Percentiles rank a stretch among this genome's conserved stretches.
Evolutionary conservation across 352 stramenopile species (phyloP).

Genomic region (Ochromonadaceae sp.): DNA sequence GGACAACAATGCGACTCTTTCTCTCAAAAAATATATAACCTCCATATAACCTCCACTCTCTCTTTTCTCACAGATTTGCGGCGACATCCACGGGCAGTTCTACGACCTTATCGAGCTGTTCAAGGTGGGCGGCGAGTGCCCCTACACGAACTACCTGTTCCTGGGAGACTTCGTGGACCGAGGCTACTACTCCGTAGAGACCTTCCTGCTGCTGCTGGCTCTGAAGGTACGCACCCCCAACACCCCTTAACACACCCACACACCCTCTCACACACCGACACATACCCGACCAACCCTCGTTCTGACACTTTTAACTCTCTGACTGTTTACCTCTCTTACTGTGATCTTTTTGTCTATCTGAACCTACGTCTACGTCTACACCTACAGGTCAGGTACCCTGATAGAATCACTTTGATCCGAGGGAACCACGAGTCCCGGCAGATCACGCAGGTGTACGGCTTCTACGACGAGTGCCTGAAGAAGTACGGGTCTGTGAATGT

Average conservation of each 20-base stretch:
- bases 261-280: too few relatives aligned
- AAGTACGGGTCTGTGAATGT: conserved; percentile 98
- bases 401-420: conserved; percentile 69
- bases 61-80: conserved; percentile 24
- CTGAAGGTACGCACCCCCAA: conserved; percentile 88
- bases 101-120: conserved; percentile 47
- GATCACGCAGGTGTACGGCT: conserved; percentile 80
- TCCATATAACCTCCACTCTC: too few relatives aligned
- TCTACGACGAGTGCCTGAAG: conserved; percentile 94
- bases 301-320: background rate
- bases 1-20: too few relatives aligned
- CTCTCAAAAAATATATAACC: too few relatives aligned
- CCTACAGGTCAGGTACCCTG: conserved; percentile 56
- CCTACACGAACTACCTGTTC: conserved; percentile 47
- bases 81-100: conserved; percentile 49
- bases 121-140: conserved; percentile 35
- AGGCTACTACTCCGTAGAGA: conserved; percentile 54
- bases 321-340: background rate
- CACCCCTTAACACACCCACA: too few relatives aligned
- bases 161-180: conserved; percentile 49
- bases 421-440: conserved; percentile 90
- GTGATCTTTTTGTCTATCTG: too few relatives aligned
- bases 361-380: too few relatives aligned
- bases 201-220: conserved; percentile 68
- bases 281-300: background rate